Evolutionary conservation across 2,329 filamentous ascomycete species (phyloP), one percentile per base, ranked within the genome.

Genomic region (Fusarium transvaalense): DNA sequence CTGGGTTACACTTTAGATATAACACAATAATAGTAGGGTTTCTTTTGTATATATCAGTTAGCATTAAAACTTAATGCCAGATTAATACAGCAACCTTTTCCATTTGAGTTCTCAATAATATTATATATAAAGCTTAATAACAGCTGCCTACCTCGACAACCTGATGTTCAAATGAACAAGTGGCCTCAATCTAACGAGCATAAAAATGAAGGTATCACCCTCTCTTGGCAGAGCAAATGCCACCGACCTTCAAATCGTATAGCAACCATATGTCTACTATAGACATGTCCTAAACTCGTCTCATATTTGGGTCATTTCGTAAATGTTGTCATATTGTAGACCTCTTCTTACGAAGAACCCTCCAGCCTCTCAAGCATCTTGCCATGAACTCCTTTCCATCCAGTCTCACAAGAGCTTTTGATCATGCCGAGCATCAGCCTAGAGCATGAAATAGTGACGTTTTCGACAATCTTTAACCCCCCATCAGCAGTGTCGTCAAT

Each of bases 341-440:
- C 9, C 19, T n/a, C n/a, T 43, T n/a, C 19, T n/a, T 59, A 64
- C 46, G 25, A 47, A n/a, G 45, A 50, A 41, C 32, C 54, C 53
- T 79, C 75, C 42, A 85, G 67, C 69, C 79, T 78, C 34, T 68
- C 66, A 6, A 78, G 56, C 77, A 88, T 81, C 75, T 82, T 83
- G n/a, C 73, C 78, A 61, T 88, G 86, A 23, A 88, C 85, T 25
- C 76, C 78, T 58, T 74, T 74, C 84, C 85, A 86, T 10, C 83
- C 84, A 23, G 70, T 74, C 68, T 88, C 85, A 52, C 85, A 86
- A 52, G 85, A 82, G 34, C 76, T 76, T 75, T 82, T 86, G 27
- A 88, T 81, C 23, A 85, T 77, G 3, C 81, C 78, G 8, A 86
- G 64, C 54, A 88, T 70, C 25, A 88, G 69, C 56, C 80, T 80